A percentile compares a stretch with the other conserved stretches of the same genome.
phyloP scores from a whole-genome alignment of 2,329 filamentous ascomycete genomes.

The Fusarium subglutinans region DNA sequence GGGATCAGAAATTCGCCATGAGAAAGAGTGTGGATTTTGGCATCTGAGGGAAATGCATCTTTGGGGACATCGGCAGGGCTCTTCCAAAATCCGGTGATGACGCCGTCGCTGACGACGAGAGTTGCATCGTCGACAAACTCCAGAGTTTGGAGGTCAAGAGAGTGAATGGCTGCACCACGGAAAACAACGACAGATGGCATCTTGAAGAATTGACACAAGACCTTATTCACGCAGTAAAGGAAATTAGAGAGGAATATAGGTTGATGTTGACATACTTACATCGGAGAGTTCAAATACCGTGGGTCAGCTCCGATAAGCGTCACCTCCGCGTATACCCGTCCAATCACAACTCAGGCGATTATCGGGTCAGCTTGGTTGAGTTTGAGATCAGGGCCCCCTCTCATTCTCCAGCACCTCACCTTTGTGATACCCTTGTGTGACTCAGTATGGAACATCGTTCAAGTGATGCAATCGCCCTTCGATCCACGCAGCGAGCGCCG shows the following conservation, averaged over 20 bases:
- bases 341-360: neutral
- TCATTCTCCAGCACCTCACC: too few relatives aligned
- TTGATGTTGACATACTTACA: neutral
- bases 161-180: conserved; percentile 6
- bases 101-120: neutral
- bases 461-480: neutral
- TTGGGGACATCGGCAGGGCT: neutral
- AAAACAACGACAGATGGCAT: neutral
- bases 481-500: neutral
- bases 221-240: fast-evolving
- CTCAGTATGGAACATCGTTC: neutral
- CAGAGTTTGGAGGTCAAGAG: neutral
- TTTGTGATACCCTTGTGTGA: too few relatives aligned
- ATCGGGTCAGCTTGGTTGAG: neutral
- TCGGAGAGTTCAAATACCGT: neutral
- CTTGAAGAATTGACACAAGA: neutral
- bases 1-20: conserved; percentile 51
- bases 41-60: neutral
- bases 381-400: neutral
- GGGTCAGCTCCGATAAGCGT: neutral
- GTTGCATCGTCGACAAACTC: conserved; percentile 1
- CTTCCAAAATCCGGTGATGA: conserved; percentile 12
- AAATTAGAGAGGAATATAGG: neutral
- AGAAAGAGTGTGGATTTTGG: fast-evolving
- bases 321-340: neutral